A percentile compares a stretch with the other conserved stretches of the same genome.
Evolutionary conservation across 441 rosid species (phyloP).

Genomic region (Bocquillonia castaneifolia): DNA sequence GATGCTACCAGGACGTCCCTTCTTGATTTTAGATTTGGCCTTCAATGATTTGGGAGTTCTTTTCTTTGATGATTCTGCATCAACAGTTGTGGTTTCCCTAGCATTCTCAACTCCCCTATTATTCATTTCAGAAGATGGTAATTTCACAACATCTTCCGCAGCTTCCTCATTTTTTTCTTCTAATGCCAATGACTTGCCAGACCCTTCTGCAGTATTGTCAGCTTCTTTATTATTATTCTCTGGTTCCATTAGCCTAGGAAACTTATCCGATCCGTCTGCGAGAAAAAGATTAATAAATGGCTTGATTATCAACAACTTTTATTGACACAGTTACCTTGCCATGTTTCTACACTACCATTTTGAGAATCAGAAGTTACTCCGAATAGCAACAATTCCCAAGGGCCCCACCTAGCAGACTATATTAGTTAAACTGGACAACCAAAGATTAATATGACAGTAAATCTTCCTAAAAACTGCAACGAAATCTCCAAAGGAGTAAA

Average conservation of each 20-base stretch:
- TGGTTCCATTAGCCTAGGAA: slow-evolving; percentile 30
- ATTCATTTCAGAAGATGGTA: neutral
- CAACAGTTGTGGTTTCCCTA: slow-evolving; percentile 24
- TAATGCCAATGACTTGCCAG: neutral
- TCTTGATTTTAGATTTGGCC: slow-evolving; percentile 35
- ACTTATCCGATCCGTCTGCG: neutral
- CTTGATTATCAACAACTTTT: neutral
- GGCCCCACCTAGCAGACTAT: neutral
- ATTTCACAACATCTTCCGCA: neutral
- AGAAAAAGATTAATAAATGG: neutral
- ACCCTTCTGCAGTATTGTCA: slow-evolving; percentile 4
- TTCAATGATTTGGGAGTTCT: slow-evolving; percentile 31
- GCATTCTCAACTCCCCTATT: slow-evolving; percentile 13
- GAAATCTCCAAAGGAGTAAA: neutral
- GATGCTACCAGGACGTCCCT: slow-evolving; percentile 31
- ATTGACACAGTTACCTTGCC: neutral
- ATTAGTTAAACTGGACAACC: no score
- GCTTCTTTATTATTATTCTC: slow-evolving; percentile 26
- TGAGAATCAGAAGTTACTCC: neutral
- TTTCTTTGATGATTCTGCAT: slow-evolving; percentile 33
- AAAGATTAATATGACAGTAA: neutral
- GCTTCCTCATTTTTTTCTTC: slow-evolving; percentile 3
- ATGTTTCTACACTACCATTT: neutral
- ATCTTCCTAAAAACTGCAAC: neutral
- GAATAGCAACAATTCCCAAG: no score